Conservation (phyloP, 2,329 filamentous ascomycete species). For the Cercospora beticola region DNA sequence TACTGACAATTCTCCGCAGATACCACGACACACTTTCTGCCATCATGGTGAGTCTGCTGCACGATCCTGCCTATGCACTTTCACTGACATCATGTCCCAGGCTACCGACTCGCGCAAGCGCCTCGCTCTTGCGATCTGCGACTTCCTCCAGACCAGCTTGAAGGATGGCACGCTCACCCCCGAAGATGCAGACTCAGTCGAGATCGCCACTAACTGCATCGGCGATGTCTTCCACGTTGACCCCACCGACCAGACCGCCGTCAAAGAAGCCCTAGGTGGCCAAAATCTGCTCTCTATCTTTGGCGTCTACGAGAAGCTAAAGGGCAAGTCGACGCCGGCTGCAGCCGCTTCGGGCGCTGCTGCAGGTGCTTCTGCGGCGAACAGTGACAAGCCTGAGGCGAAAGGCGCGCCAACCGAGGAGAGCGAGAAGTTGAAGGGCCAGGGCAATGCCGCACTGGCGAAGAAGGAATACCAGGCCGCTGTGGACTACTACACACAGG, state of each 20-base stretch:
- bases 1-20: neutral
- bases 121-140: slow-evolving; percentile 93
- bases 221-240: slow-evolving; percentile 94
- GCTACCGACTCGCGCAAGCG: slow-evolving; percentile 66
- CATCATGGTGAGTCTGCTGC: slow-evolving; percentile 6
- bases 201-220: slow-evolving; percentile 93
- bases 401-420: slow-evolving; percentile 60
- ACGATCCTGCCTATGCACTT: neutral
- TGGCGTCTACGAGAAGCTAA: slow-evolving; percentile 93
- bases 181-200: slow-evolving; percentile 90
- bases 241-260: slow-evolving; percentile 69
- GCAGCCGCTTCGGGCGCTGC: slow-evolving; percentile 43
- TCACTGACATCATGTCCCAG: slow-evolving; percentile 29
- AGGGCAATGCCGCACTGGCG: slow-evolving; percentile 93
- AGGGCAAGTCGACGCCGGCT: slow-evolving; percentile 58
- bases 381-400: slow-evolving; percentile 48
- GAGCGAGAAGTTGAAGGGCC: slow-evolving; percentile 83
- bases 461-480: slow-evolving; percentile 83
- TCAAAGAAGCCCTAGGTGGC: slow-evolving; percentile 74
- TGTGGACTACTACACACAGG: slow-evolving; percentile 84
- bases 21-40: neutral
- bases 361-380: slow-evolving; percentile 41
- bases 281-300: slow-evolving; percentile 92
- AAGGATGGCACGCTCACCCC: slow-evolving; percentile 83
- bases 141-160: slow-evolving; percentile 83